Conservation (phyloP, 108 stramenopile species). For the Mediolabrus comicus region DNA sequence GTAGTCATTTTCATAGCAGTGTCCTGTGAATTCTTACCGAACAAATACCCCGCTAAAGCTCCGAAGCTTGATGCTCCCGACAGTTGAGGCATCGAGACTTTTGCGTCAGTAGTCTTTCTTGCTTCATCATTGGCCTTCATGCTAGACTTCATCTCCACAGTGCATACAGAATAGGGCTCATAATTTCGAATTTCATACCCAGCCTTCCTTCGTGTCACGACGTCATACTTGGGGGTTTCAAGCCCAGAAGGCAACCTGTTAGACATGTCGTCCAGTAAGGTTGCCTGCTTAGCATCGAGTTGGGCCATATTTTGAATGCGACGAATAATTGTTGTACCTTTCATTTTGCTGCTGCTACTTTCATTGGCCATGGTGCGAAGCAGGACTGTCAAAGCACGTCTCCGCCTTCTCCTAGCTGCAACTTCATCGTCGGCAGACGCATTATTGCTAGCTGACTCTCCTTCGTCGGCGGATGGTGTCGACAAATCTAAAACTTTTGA, state of each 20-base stretch:
- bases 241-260: conserved; percentile 64
- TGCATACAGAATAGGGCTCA: conserved; percentile 76
- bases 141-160: conserved; percentile 64
- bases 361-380: conserved; percentile 37
- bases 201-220: conserved; percentile 37
- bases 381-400: conserved; percentile 51
- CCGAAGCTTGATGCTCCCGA: conserved; percentile 78
- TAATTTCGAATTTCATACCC: conserved; percentile 79
- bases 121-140: conserved; percentile 25
- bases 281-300: conserved; percentile 16
- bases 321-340: conserved; percentile 32
- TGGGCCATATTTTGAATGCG: conserved; percentile 40
- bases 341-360: not conserved
- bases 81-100: conserved; percentile 62
- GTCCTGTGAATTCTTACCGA: conserved; percentile 88
- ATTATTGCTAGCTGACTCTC: not conserved
- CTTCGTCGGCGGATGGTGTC: conserved; percentile 34
- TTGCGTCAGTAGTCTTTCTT: conserved; percentile 24
- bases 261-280: conserved; percentile 34
- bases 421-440: conserved; percentile 17
- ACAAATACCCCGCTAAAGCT: conserved; percentile 91
- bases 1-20: conserved; percentile 94
- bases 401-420: conserved; percentile 26
- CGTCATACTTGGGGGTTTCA: conserved; percentile 78
- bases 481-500: conserved; percentile 49